Conservation (phyloP, 495 filamentous ascomycete genomes). For the Penicillium diatomitis region DNA sequence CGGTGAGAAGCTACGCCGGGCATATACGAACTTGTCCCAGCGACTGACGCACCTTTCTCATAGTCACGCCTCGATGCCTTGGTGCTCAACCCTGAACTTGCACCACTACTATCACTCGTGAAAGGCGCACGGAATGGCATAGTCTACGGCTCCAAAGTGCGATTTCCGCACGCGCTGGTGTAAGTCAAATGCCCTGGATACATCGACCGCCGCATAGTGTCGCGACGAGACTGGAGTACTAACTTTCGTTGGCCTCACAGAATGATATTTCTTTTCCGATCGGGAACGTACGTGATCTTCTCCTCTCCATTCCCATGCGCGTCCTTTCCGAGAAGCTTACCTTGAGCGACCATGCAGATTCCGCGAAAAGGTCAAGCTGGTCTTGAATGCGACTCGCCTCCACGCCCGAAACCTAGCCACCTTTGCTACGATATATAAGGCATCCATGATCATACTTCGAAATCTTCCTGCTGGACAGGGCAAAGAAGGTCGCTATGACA, state of each 20-base stretch:
- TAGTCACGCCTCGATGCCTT: conserved; percentile 50
- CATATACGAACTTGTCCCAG: conserved; percentile 5
- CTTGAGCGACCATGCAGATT: conserved; percentile 37
- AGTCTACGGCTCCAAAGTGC: conserved; percentile 95
- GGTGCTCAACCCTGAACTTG: conserved; percentile 73
- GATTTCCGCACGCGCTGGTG: conserved; percentile 96
- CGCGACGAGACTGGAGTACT: background rate
- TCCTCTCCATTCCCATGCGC: conserved; percentile 1
- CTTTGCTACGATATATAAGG: conserved; percentile 87
- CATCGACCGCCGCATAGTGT: background rate
- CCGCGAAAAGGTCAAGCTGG: conserved; percentile 65
- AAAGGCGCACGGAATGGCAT: conserved; percentile 94
- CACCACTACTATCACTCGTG: conserved; percentile 69
- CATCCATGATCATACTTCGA: conserved; percentile 60
- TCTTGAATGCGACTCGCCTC: conserved; percentile 76
- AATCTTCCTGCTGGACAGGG: conserved; percentile 50
- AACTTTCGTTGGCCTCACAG: conserved; percentile 27
- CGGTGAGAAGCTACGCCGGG: conserved; percentile 19
- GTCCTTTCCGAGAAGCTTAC: conserved; percentile 5
- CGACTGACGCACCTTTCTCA: background rate
- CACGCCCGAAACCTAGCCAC: conserved; percentile 87
- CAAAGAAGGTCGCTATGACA: conserved; percentile 62
- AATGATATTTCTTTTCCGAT: conserved; percentile 93
- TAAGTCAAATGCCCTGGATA: conserved; percentile 28
- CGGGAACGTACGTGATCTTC: conserved; percentile 56